Evolutionary conservation across 495 filamentous ascomycete genomes (phyloP).

Genomic region (Lasiosphaeria hispida): DNA sequence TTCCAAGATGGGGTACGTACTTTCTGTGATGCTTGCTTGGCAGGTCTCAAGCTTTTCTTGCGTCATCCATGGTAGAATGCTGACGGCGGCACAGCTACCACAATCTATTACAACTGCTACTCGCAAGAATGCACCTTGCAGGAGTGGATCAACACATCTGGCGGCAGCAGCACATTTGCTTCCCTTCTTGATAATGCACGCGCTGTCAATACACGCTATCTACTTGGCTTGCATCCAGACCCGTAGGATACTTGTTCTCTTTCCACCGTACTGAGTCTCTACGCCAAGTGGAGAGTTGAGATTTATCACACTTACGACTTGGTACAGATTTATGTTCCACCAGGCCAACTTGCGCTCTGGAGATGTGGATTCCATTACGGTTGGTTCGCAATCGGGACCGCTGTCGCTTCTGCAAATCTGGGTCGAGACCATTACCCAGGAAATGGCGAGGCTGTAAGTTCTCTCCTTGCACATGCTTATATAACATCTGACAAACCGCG

Average conservation of each 20-base stretch:
- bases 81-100: slow-evolving; percentile 37
- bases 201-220: slow-evolving; percentile 52
- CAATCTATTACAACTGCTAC: slow-evolving; percentile 66
- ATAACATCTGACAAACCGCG: not conserved
- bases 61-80: not conserved
- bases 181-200: slow-evolving; percentile 48
- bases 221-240: slow-evolving; percentile 55
- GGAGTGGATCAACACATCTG: slow-evolving; percentile 62
- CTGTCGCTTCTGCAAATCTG: slow-evolving; percentile 60
- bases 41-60: not conserved
- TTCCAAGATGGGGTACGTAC: slow-evolving; percentile 52
- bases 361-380: slow-evolving; percentile 44
- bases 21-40: too few relatives aligned
- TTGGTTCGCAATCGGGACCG: slow-evolving; percentile 50
- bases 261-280: not conserved
- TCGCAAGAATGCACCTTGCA: slow-evolving; percentile 52
- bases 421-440: slow-evolving; percentile 57
- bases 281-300: not conserved
- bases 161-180: slow-evolving; percentile 49
- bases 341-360: slow-evolving; percentile 60
- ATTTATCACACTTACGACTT: not conserved
- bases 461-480: not conserved
- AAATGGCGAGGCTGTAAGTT: slow-evolving; percentile 50
- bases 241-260: slow-evolving; percentile 7
- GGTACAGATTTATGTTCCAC: slow-evolving; percentile 45